These are phyloP conservation scores for Phytophthora uliginosa DNA, from an alignment of 352 stramenopile species.

Conservation along the genomic window DNA sequence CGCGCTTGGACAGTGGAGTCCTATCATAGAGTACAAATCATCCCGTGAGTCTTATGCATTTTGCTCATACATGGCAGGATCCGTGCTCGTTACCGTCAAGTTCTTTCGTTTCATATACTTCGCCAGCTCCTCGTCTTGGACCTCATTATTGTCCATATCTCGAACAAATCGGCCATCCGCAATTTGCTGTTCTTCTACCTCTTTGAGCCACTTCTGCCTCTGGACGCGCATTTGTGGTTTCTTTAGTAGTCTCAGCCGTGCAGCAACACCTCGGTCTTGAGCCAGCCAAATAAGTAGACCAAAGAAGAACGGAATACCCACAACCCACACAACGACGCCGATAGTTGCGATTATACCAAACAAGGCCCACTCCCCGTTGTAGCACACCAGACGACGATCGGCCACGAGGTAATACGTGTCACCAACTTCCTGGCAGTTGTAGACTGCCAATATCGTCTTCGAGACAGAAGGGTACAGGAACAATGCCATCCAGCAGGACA, in stretches of 20 bases:
- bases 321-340: conserved; percentile 74
- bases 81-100: conserved; percentile 49
- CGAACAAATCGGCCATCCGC: conserved; percentile 55
- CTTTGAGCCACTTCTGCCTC: conserved; percentile 72
- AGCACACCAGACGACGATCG: conserved; percentile 78
- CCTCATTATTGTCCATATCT: conserved; percentile 62
- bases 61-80: neutral
- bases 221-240: conserved; percentile 51
- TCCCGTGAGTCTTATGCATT: neutral
- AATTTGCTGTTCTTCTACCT: conserved; percentile 60
- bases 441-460: conserved; percentile 84
- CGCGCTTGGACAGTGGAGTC: conserved; percentile 75
- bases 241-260: conserved; percentile 55
- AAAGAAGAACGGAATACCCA: conserved; percentile 86
- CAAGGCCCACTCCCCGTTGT: conserved; percentile 69
- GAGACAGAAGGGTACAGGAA: conserved; percentile 84
- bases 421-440: conserved; percentile 84
- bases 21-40: conserved; percentile 27
- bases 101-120: conserved; percentile 87
- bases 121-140: conserved; percentile 74
- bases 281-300: conserved; percentile 77
- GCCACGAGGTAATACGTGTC: conserved; percentile 66
- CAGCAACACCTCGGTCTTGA: conserved; percentile 63
- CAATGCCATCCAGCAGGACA: conserved; percentile 82
- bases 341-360: conserved; percentile 68